Evolutionary conservation across 371 early-diverging fungal species (phyloP).

Genomic region (Mortierella sp.): DNA sequence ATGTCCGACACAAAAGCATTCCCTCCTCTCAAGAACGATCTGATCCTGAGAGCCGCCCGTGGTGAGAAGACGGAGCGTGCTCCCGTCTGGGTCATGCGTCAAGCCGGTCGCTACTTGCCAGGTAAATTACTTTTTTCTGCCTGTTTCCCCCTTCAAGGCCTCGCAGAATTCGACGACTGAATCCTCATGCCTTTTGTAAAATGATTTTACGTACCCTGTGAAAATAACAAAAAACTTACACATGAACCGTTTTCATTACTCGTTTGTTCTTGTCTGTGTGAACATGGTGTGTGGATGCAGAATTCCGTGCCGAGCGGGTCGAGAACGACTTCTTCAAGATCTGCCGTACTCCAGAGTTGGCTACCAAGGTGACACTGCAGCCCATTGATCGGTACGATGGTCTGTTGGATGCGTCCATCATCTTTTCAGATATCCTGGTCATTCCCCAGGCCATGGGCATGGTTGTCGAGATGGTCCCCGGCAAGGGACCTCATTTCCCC

Average conservation of each 20-base stretch:
- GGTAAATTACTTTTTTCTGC: constrained; percentile 63
- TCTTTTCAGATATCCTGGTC: constrained; percentile 97
- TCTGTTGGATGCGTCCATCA: constrained; percentile 96
- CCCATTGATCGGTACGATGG: constrained; percentile 93
- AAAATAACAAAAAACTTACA: too few species aligned
- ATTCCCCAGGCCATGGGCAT: constrained; percentile 97
- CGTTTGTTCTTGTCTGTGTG: too few species aligned
- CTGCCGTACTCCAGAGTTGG: constrained; percentile 93
- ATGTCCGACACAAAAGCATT: constrained; percentile 61
- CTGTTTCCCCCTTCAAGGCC: too few species aligned
- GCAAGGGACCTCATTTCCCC: constrained; percentile 94
- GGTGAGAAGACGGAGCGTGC: constrained; percentile 90
- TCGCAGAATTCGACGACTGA: too few species aligned
- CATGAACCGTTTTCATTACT: too few species aligned
- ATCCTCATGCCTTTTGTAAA: too few species aligned
- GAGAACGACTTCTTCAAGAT: constrained; percentile 94
- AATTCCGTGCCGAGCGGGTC: constrained; percentile 88
- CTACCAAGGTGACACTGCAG: constrained; percentile 95
- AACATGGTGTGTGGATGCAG: constrained; percentile 54
- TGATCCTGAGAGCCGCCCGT: constrained; percentile 87
- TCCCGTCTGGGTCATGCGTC: constrained; percentile 99
- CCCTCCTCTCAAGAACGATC: constrained; percentile 91
- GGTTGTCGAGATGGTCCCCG: constrained; percentile 93
- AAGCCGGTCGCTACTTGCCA: constrained; percentile 98
- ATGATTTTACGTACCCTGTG: too few species aligned